A percentile compares a stretch with the other conserved stretches of the same genome.
Evolutionary conservation across 805 yeast genomes (phyloP).

Genomic region (Candida corydali): DNA sequence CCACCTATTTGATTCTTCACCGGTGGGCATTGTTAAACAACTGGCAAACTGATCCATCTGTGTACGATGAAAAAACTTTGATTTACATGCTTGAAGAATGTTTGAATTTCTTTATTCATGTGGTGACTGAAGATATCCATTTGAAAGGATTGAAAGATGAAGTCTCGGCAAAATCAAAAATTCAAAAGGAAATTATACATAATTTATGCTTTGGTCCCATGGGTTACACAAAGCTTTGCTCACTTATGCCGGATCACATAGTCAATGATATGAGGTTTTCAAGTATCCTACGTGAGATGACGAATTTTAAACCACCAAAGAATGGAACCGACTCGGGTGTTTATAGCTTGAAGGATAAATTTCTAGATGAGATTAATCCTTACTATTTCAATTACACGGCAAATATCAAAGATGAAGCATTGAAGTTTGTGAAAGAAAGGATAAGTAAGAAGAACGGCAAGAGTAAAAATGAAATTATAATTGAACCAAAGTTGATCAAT

Average conservation of each 20-base stretch:
- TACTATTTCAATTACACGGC: conserved; percentile 74
- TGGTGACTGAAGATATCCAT: conserved; percentile 64
- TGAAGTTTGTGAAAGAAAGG: conserved; percentile 52
- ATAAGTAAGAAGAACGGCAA: conserved; percentile 37
- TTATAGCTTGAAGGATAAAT: conserved; percentile 34
- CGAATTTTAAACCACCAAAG: conserved; percentile 30
- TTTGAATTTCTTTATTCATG: conserved; percentile 58
- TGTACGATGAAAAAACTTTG: conserved; percentile 45
- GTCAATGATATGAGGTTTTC: conserved; percentile 73
- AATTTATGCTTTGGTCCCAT: conserved; percentile 71
- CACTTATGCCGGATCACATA: conserved; percentile 72
- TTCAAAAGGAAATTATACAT: conserved; percentile 75
- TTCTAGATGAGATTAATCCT: conserved; percentile 45
- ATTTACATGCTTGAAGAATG: conserved; percentile 78
- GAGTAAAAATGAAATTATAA: conserved; percentile 45
- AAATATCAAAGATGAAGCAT: conserved; percentile 82
- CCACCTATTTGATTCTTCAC: conserved; percentile 53
- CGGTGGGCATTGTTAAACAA: conserved; percentile 62
- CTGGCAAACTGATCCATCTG: conserved; percentile 17
- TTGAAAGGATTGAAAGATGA: conserved; percentile 47
- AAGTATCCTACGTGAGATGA: conserved; percentile 29
- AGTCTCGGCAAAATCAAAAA: conserved; percentile 45
- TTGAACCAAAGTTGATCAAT: conserved; percentile 47
- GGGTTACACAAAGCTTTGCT: conserved; percentile 65
- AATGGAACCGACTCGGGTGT: conserved; percentile 33